Conservation (phyloP, 2,329 filamentous ascomycete species). For the Cladophialophora chaetospira region DNA sequence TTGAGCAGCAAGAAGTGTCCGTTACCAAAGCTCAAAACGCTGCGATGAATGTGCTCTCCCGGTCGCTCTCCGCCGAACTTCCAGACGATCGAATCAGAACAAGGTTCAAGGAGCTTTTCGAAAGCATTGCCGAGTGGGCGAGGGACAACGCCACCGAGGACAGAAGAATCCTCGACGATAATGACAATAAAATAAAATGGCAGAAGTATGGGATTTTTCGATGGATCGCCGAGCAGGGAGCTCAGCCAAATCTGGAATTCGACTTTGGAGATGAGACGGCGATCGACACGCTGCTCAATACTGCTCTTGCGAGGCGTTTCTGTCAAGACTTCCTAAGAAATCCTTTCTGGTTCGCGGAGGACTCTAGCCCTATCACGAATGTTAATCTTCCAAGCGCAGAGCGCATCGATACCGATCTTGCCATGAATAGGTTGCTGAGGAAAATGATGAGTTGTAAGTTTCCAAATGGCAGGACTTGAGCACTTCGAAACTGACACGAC, state of each 20-base stretch:
- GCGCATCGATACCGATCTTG: background rate
- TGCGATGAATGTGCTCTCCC: background rate
- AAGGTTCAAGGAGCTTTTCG: background rate
- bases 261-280: background rate
- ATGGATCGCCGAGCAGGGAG: background rate
- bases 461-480: background rate
- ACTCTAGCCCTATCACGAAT: background rate
- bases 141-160: conserved; percentile 1
- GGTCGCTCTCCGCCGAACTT: background rate
- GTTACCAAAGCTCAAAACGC: background rate
- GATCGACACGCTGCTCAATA: background rate
- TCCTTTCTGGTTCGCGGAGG: background rate
- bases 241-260: background rate
- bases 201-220: background rate
- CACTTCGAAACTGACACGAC: background rate
- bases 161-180: background rate
- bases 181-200: background rate
- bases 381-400: background rate
- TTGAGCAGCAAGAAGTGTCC: background rate
- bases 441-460: conserved; percentile 1
- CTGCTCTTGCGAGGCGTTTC: background rate
- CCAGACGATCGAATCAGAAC: background rate
- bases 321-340: background rate
- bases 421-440: background rate
- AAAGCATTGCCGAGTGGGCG: conserved; percentile 1